Conservation (phyloP, 495 filamentous ascomycete species). For the Daldinia caldariorum region DNA sequence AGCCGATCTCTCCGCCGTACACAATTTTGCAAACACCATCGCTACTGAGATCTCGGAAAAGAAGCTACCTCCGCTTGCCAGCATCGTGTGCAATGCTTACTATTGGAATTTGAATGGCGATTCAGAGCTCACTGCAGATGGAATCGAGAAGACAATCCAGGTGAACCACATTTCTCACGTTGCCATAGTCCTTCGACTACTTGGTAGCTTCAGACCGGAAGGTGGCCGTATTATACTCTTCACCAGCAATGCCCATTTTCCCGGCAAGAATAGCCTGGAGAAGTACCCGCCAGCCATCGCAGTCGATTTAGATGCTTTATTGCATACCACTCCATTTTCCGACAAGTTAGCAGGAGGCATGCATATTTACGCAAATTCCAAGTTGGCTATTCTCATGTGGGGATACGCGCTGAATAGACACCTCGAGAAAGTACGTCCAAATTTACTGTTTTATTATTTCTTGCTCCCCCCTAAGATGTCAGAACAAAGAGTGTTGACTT, state of each 20-base stretch:
- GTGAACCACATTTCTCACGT: slow-evolving; percentile 58
- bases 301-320: slow-evolving; percentile 41
- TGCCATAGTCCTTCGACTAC: slow-evolving; percentile 55
- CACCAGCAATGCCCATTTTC: slow-evolving; percentile 53
- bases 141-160: slow-evolving; percentile 57
- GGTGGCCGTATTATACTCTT: slow-evolving; percentile 56
- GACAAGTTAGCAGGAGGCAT: slow-evolving; percentile 55
- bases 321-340: slow-evolving; percentile 27
- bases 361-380: slow-evolving; percentile 56
- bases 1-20: slow-evolving; percentile 48
- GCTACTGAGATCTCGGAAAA: slow-evolving; percentile 44
- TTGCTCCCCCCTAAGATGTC: slow-evolving; percentile 1
- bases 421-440: slow-evolving; percentile 51
- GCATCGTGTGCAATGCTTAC: slow-evolving; percentile 59
- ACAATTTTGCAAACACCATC: slow-evolving; percentile 49
- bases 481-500: background rate
- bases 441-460: background rate
- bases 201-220: slow-evolving; percentile 53
- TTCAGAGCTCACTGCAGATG: slow-evolving; percentile 53
- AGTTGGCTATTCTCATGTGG: slow-evolving; percentile 57
- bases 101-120: slow-evolving; percentile 53
- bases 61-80: slow-evolving; percentile 50
- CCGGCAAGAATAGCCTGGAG: slow-evolving; percentile 55
- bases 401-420: slow-evolving; percentile 56
- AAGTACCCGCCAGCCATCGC: slow-evolving; percentile 47